Percentiles rank a stretch among this genome's conserved stretches.
Conservation (phyloP, 1,284 basidiomycete genomes). For the Ustilago esculenta region DNA sequence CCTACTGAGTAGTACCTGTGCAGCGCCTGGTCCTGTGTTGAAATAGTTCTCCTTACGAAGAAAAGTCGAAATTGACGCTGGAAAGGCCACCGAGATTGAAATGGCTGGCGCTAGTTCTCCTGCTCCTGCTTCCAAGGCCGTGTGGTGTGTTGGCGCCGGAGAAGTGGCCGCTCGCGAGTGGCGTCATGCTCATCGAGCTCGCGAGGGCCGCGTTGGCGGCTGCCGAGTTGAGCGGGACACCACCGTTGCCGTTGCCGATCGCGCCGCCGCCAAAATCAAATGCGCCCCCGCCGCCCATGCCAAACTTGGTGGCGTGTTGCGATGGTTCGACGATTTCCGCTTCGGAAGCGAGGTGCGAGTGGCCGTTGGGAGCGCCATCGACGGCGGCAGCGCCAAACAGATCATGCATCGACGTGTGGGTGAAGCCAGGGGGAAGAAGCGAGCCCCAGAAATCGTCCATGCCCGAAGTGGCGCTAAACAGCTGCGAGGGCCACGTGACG, state of each 20-base stretch:
- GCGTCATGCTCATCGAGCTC: conserved; percentile 31
- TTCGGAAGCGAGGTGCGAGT: conserved; percentile 13
- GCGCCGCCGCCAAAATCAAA: conserved; percentile 51
- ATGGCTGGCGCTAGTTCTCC: conserved; percentile 33
- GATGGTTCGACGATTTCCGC: conserved; percentile 12
- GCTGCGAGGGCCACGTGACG: conserved; percentile 33
- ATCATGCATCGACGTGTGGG: conserved; percentile 41
- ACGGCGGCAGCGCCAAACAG: conserved; percentile 29
- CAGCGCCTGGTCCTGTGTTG: too few species aligned
- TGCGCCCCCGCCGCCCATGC: conserved; percentile 45
- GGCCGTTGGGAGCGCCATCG: conserved; percentile 7
- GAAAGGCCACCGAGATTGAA: conserved; percentile 17
- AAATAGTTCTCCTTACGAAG: conserved; percentile 1
- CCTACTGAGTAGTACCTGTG: too few species aligned
- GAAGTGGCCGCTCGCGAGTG: conserved; percentile 20
- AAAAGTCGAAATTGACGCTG: conserved; percentile 38
- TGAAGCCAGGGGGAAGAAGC: conserved; percentile 57
- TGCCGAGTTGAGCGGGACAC: conserved; percentile 33
- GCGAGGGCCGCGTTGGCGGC: conserved; percentile 29
- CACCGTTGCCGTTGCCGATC: conserved; percentile 46
- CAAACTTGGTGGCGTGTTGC: conserved; percentile 41
- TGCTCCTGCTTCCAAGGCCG: conserved; percentile 18
- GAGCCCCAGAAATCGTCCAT: conserved; percentile 59
- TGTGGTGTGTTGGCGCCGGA: conserved; percentile 36
- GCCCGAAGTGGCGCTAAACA: conserved; percentile 35